Percentiles rank a stretch among this genome's conserved stretches.
These are phyloP conservation scores for Panaeolus papilionaceus DNA, from an alignment of 768 basidiomycete species.

Conservation along the genomic window DNA sequence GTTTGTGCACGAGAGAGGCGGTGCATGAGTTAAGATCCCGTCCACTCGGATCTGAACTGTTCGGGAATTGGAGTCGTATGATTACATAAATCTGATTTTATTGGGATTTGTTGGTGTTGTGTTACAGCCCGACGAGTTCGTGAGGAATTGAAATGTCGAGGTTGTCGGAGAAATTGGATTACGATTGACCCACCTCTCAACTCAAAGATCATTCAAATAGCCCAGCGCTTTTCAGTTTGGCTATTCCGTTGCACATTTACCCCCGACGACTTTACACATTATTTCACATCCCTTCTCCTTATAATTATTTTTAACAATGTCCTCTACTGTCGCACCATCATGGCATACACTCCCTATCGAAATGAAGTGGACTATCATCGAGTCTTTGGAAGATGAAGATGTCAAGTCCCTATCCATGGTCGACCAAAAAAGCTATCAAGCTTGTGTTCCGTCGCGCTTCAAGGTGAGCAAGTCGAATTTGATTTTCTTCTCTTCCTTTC, in stretches of 20 bases:
- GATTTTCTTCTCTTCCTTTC: not conserved
- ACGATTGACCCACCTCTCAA: not conserved
- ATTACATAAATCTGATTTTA: not conserved
- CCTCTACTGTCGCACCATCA: conserved; percentile 30
- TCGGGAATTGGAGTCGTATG: not conserved
- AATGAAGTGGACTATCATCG: conserved; percentile 65
- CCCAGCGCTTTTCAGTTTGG: not conserved
- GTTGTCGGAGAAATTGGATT: not conserved
- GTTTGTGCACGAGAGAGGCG: not conserved
- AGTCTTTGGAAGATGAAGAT: conserved; percentile 50
- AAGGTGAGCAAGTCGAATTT: conserved; percentile 44
- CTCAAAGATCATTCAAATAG: not conserved
- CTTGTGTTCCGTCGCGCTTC: conserved; percentile 66
- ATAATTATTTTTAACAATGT: not conserved
- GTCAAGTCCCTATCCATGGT: conserved; percentile 55
- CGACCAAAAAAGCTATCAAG: conserved; percentile 54
- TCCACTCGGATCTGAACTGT: not conserved
- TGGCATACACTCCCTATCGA: conserved; percentile 72
- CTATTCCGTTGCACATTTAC: not conserved
- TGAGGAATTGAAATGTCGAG: not conserved
- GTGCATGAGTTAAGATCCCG: conserved; percentile 6
- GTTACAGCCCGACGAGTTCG: not conserved
- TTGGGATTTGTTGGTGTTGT: not conserved
- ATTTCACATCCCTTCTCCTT: not conserved
- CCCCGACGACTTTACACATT: not conserved